These are phyloP conservation scores for Rehmannia glutinosa DNA, from an alignment of 257 asterid genomes.

Conservation along the genomic window DNA sequence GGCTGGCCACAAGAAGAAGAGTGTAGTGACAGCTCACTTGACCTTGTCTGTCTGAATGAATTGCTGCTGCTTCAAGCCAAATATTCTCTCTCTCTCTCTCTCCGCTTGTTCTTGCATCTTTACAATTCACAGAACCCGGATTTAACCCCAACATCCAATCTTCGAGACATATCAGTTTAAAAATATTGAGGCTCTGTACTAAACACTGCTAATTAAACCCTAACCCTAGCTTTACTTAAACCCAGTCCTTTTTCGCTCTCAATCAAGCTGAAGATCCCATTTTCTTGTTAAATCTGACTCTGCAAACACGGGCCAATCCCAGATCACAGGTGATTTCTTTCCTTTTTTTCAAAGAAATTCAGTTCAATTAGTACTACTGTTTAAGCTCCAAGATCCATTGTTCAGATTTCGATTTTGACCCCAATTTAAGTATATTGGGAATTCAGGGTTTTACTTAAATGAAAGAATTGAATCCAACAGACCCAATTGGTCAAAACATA, in stretches of 20 bases:
- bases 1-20: background rate
- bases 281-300: slow-evolving; percentile 2
- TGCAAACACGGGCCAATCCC: background rate
- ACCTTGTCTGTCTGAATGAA: background rate
- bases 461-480: no score
- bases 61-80: slow-evolving; percentile 7
- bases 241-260: background rate
- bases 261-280: slow-evolving; percentile 9
- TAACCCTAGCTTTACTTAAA: background rate
- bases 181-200: no score
- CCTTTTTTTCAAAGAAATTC: background rate
- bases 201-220: background rate
- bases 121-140: background rate
- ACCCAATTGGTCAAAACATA: no score
- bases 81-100: background rate
- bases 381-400: background rate
- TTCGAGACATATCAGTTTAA: no score
- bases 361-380: background rate
- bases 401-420: slow-evolving; percentile 7
- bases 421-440: slow-evolving; percentile 5
- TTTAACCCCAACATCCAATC: slow-evolving; percentile 17
- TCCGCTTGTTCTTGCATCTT: no score
- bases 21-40: slow-evolving; percentile 1
- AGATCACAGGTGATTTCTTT: slow-evolving; percentile 18
- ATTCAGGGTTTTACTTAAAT: background rate